phyloP scores from a whole-genome alignment of 768 basidiomycete genomes.

The Lentinula aciculospora region DNA sequence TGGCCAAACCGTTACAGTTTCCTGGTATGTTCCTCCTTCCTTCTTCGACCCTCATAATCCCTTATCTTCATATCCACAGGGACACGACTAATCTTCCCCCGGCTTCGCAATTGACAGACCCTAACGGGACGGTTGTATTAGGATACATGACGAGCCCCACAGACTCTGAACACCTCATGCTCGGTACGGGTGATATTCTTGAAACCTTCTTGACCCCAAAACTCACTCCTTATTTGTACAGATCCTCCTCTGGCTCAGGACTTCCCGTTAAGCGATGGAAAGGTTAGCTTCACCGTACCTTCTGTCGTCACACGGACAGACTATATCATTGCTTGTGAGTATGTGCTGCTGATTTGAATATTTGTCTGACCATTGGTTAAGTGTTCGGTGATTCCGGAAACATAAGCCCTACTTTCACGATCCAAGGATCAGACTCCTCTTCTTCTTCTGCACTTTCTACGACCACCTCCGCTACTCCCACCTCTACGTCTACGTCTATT shows the following conservation, averaged over 20 bases:
- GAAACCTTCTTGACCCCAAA: not conserved
- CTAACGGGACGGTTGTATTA: conserved; percentile 43
- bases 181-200: conserved; percentile 30
- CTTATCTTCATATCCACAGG: conserved; percentile 25
- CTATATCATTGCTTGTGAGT: conserved; percentile 64
- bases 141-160: conserved; percentile 36
- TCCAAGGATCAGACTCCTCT: conserved; percentile 27
- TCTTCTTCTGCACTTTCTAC: conserved; percentile 11
- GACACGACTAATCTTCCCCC: conserved; percentile 42
- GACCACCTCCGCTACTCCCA: not conserved
- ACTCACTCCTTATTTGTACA: conserved; percentile 17
- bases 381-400: conserved; percentile 71
- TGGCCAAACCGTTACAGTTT: conserved; percentile 39
- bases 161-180: conserved; percentile 44
- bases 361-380: conserved; percentile 17
- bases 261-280: conserved; percentile 48
- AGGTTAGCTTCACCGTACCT: conserved; percentile 48
- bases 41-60: not conserved
- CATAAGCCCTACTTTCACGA: conserved; percentile 52
- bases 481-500: not conserved
- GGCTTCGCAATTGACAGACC: conserved; percentile 40
- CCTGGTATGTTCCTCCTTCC: conserved; percentile 33
- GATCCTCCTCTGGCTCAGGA: conserved; percentile 52
- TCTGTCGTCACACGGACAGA: conserved; percentile 32
- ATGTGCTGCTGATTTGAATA: not conserved